Conservation (phyloP, 352 stramenopile species). For the Phytophthora macrochlamydospora region DNA sequence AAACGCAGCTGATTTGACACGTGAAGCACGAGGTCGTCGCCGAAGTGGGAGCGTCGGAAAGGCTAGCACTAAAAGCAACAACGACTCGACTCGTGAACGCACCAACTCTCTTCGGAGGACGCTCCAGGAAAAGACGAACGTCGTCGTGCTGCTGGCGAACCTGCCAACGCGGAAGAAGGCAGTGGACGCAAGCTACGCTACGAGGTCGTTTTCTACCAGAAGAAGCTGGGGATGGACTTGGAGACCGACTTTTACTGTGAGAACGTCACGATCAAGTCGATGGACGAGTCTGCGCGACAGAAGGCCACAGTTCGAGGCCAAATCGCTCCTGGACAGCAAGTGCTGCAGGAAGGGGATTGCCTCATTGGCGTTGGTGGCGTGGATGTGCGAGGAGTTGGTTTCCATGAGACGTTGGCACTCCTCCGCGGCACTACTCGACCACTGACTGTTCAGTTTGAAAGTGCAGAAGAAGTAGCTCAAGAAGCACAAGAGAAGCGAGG, state of each 20-base stretch:
- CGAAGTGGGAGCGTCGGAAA: conserved; percentile 38
- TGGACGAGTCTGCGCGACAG: conserved; percentile 51
- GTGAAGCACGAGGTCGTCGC: conserved; percentile 70
- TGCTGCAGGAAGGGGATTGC: conserved; percentile 83
- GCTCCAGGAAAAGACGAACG: conserved; percentile 72
- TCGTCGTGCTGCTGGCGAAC: conserved; percentile 39
- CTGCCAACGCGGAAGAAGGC: conserved; percentile 20
- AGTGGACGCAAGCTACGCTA: conserved; percentile 72
- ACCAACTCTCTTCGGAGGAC: conserved; percentile 72
- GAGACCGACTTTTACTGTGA: conserved; percentile 92
- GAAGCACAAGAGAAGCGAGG: conserved; percentile 20
- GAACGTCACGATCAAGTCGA: conserved; percentile 85
- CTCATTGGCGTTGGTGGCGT: conserved; percentile 78
- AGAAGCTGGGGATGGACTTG: conserved; percentile 83
- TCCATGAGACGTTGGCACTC: conserved; percentile 83
- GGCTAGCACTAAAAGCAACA: conserved; percentile 42
- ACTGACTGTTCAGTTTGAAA: conserved; percentile 84
- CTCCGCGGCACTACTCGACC: conserved; percentile 75
- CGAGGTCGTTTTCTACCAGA: conserved; percentile 82
- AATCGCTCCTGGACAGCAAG: conserved; percentile 53
- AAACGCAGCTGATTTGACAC: conserved; percentile 70
- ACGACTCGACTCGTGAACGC: conserved; percentile 65
- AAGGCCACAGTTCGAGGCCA: conserved; percentile 69
- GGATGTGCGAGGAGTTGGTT: conserved; percentile 84
- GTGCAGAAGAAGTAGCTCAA: conserved; percentile 69